Evolutionary conservation across 768 basidiomycete species (phyloP).

Genomic region (Pisolithus microcarpus): DNA sequence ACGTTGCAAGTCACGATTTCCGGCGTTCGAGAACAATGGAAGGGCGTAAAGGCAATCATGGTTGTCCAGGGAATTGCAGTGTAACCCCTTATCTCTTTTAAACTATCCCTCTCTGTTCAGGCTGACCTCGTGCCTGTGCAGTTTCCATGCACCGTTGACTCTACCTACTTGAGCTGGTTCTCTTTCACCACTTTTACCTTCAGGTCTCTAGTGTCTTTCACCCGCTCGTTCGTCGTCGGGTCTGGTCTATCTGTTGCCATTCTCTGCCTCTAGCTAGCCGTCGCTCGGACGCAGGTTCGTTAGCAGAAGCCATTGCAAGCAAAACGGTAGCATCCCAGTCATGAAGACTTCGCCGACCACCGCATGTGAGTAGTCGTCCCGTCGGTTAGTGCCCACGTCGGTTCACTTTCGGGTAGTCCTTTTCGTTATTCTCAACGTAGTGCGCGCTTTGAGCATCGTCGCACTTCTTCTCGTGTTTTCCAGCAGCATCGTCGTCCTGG

Average conservation of each 20-base stretch:
- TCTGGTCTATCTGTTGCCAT: background rate
- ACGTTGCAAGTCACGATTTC: background rate
- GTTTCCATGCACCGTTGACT: background rate
- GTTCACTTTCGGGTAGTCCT: conserved; percentile 25
- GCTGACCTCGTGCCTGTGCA: background rate
- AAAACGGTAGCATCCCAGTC: background rate
- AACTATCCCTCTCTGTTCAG: background rate
- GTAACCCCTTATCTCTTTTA: background rate
- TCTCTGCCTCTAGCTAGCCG: background rate
- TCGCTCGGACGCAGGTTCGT: background rate
- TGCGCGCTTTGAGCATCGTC: conserved; percentile 71
- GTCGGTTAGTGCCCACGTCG: background rate
- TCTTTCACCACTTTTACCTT: background rate
- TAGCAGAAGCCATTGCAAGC: background rate
- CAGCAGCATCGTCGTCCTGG: conserved; percentile 66
- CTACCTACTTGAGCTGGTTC: background rate
- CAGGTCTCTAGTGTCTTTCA: background rate
- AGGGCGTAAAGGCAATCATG: background rate
- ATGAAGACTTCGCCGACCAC: background rate
- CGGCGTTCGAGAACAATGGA: background rate
- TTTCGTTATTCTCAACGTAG: conserved; percentile 72
- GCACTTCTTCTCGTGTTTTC: conserved; percentile 75
- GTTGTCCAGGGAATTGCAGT: background rate
- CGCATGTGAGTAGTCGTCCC: background rate
- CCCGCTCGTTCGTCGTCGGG: background rate